Conservation (phyloP, 202 grass and related monocot genomes). For the Setaria viridis region DNA sequence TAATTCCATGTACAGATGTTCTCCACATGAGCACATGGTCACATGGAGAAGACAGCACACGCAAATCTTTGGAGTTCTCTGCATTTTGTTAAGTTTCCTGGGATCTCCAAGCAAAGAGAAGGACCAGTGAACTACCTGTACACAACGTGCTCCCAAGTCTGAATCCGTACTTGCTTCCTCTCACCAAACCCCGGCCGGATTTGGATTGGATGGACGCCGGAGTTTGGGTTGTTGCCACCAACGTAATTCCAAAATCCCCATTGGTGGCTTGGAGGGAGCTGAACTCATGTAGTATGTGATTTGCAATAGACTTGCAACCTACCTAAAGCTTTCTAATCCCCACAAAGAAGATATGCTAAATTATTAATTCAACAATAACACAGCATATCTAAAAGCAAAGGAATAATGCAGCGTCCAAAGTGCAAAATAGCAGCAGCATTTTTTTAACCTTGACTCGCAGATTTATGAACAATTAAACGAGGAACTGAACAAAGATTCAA, state of each 20-base stretch:
- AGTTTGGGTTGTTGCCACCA: slow-evolving; percentile 45
- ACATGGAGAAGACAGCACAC: slow-evolving; percentile 17
- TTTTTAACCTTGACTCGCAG: not conserved
- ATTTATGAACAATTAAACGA: slow-evolving; percentile 35
- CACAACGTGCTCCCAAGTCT: not conserved
- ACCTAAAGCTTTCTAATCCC: slow-evolving; percentile 2
- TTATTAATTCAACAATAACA: not conserved
- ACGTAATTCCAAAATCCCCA: not conserved
- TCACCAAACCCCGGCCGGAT: slow-evolving; percentile 13
- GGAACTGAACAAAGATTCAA: not conserved
- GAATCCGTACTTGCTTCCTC: slow-evolving; percentile 9
- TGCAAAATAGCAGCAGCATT: not conserved
- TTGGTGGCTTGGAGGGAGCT: slow-evolving; percentile 31
- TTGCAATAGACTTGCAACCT: slow-evolving; percentile 23
- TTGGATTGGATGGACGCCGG: not conserved
- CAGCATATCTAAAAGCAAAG: not conserved
- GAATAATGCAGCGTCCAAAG: not conserved
- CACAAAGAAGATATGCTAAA: not conserved
- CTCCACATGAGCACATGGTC: slow-evolving; percentile 10
- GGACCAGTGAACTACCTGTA: slow-evolving; percentile 31
- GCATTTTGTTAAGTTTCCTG: not conserved
- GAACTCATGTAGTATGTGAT: slow-evolving; percentile 9
- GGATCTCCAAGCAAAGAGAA: slow-evolving; percentile 24
- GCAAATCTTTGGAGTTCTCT: not conserved
- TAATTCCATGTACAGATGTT: not conserved